Evolutionary conservation across 306 rosid species (phyloP), one percentile per base, ranked within the genome.

Genomic region (Potentilla sterilis): DNA sequence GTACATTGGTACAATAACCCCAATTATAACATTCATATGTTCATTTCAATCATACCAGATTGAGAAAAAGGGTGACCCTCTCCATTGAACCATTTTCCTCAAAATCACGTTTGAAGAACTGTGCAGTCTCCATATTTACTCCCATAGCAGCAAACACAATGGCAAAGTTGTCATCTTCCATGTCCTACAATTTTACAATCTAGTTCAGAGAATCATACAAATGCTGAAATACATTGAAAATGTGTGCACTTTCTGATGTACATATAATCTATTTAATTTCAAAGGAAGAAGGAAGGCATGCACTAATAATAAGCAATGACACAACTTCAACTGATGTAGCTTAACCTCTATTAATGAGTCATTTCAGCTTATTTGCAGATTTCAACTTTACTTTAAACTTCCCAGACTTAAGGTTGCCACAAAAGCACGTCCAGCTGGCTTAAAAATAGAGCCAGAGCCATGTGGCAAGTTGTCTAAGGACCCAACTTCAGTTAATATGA

Each of bases 51-150:
- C 52, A 49, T 92, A 96, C 99, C 97, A 96, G 87, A 81, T 96
- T 96, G 83, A 96, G 88, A 86, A 96, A 96, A 81, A 96, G 97
- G 64, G 99, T 96, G 85, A 96, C 99, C 87, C 99, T 92, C 89
- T 96, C 99, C 99, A 96, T 96, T 42, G 99, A 96, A 52, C 99
- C 99, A 84, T 96, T 92, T 85, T 96, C 99, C 92, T 96, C 99
- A 79, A 96, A 96, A 86, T 96, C 99, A 51, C 99, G 98, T 80
- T 96, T 96, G 74, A 96, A 96, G 81, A 96, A 96, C 85, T 96
- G 99, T 28, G 99, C 99, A 72, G 99, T 89, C 86, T 96, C 99
- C 99, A 96, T 96, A 85, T 96, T 96, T 77, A 96, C 99, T 78
- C 99, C 99, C 99, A 96, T 96, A 81, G 99, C 99, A 18, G 99